A percentile compares a stretch with the other conserved stretches of the same genome.
Conservation (phyloP, 2,329 filamentous ascomycete species). For the Fusarium albidum region DNA sequence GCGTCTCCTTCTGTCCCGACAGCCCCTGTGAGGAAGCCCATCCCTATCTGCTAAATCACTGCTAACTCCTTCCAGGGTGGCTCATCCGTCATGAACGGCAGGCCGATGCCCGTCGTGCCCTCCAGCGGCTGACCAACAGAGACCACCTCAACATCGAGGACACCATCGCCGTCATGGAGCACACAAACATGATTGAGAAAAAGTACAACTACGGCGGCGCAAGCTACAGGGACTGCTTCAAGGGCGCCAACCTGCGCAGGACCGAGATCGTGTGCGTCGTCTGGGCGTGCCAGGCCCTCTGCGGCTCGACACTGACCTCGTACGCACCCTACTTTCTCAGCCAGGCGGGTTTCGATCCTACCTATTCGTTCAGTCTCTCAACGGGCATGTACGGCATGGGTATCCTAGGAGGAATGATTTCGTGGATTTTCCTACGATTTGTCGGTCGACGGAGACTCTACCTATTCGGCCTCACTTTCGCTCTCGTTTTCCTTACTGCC, state of each 20-base stretch:
- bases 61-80: slow-evolving; percentile 39
- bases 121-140: slow-evolving; percentile 43
- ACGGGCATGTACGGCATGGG: slow-evolving; percentile 51
- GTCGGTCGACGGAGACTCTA: slow-evolving; percentile 53
- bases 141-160: slow-evolving; percentile 51
- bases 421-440: slow-evolving; percentile 49
- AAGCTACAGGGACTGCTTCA: slow-evolving; percentile 31
- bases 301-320: slow-evolving; percentile 31
- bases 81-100: slow-evolving; percentile 47
- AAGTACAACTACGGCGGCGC: slow-evolving; percentile 46
- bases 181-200: slow-evolving; percentile 54
- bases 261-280: slow-evolving; percentile 41
- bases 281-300: slow-evolving; percentile 40
- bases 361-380: slow-evolving; percentile 49
- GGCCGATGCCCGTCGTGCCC: slow-evolving; percentile 43
- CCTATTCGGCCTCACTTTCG: slow-evolving; percentile 44
- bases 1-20: slow-evolving; percentile 49
- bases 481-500: slow-evolving; percentile 45
- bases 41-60: neutral
- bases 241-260: slow-evolving; percentile 38
- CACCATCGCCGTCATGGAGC: slow-evolving; percentile 51
- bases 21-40: slow-evolving; percentile 44
- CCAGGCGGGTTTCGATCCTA: slow-evolving; percentile 49
- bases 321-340: slow-evolving; percentile 52
- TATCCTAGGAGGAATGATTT: slow-evolving; percentile 50